phyloP scores from a whole-genome alignment of 1,284 basidiomycete species.

The Grifola frondosa region DNA sequence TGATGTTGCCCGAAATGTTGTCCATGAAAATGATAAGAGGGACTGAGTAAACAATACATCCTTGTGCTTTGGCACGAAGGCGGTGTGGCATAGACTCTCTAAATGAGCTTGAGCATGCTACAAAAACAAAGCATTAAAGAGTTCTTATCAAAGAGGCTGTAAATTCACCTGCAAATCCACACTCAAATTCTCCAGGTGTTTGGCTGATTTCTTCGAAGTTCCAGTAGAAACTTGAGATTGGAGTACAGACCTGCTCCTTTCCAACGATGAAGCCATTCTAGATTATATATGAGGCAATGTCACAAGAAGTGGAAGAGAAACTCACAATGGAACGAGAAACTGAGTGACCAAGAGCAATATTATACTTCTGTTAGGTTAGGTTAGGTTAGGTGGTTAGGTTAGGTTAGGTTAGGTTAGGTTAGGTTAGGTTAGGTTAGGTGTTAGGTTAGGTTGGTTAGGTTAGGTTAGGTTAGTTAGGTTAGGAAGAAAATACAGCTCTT shows the following conservation, averaged over 20 bases:
- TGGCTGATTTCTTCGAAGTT: background rate
- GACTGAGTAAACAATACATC: slow-evolving; percentile 1
- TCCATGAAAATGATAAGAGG: slow-evolving; percentile 22
- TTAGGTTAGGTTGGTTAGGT: slow-evolving; percentile 24
- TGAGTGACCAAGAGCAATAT: background rate
- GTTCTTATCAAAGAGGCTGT: too few relatives aligned
- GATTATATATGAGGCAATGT: background rate
- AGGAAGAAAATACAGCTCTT: slow-evolving; percentile 23
- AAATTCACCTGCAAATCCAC: background rate
- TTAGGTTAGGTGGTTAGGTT: background rate
- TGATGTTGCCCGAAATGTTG: slow-evolving; percentile 43
- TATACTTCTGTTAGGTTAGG: background rate
- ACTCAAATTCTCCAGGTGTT: background rate
- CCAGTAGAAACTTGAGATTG: background rate
- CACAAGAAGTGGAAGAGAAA: background rate
- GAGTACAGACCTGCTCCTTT: background rate
- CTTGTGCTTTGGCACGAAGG: background rate
- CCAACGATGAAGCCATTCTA: slow-evolving; percentile 1
- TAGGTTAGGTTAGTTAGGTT: slow-evolving; percentile 16
- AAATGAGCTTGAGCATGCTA: too few relatives aligned
- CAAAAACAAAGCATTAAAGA: too few relatives aligned
- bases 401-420: too few relatives aligned
- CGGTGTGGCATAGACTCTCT: background rate
- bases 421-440: slow-evolving; percentile 17
- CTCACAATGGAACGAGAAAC: background rate